phyloP scores from a whole-genome alignment of 176 grass and related monocot genomes.

The Zea luxurians region DNA sequence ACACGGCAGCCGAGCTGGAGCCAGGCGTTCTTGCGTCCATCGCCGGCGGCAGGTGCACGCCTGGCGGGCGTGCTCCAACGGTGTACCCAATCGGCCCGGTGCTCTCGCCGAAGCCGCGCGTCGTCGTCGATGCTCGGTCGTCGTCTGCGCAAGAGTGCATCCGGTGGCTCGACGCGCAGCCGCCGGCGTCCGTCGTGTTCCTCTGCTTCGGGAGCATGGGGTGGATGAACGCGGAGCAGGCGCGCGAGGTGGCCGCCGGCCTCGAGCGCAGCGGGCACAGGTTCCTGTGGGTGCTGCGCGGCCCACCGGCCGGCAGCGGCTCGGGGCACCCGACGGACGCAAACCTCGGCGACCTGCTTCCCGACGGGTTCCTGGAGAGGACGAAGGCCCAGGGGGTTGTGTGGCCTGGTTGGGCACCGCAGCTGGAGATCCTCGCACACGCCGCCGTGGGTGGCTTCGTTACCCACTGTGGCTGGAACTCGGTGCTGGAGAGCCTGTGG shows the following conservation, averaged over 20 bases:
- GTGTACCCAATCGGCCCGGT: constrained; percentile 46
- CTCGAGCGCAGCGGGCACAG: background rate
- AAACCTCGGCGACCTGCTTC: background rate
- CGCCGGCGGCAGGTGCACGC: constrained; percentile 21
- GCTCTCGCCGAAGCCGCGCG: background rate
- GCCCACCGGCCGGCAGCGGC: too few relatives aligned
- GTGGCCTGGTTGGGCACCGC: constrained; percentile 31
- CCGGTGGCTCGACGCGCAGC: constrained; percentile 57
- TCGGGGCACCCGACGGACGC: background rate
- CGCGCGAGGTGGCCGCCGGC: constrained; percentile 1
- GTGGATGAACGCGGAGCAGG: background rate
- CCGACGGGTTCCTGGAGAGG: constrained; percentile 29
- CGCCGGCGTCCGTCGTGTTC: constrained; percentile 48
- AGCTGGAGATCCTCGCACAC: constrained; percentile 30
- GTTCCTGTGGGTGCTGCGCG: constrained; percentile 18
- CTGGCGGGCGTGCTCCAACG: constrained; percentile 6
- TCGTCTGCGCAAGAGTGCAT: constrained; percentile 17
- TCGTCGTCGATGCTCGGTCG: background rate
- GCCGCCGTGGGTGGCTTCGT: constrained; percentile 29
- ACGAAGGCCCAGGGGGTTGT: constrained; percentile 15
- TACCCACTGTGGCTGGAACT: constrained; percentile 37
- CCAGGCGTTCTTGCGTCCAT: constrained; percentile 24
- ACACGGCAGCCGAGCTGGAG: constrained; percentile 47
- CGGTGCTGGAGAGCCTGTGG: constrained; percentile 29
- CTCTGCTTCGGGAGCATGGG: constrained; percentile 61